Evolutionary conservation across 306 rosid species (phyloP).

Genomic region (Macrotyloma uniflorum): DNA sequence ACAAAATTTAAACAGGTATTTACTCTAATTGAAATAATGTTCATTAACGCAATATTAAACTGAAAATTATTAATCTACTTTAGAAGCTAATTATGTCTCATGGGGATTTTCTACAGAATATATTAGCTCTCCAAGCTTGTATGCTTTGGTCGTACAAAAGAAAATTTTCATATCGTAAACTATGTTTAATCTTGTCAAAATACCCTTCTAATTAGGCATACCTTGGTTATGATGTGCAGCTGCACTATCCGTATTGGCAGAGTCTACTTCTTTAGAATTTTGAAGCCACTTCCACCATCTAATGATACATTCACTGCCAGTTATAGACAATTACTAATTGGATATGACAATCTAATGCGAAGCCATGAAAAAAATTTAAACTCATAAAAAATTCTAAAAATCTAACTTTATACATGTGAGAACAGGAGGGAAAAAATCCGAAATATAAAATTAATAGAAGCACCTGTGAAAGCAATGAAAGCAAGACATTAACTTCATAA

Average conservation of each 20-base stretch:
- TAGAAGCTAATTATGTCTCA: constrained; percentile 2
- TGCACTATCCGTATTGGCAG: constrained; percentile 43
- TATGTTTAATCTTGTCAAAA: neutral
- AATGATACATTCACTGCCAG: constrained; percentile 78
- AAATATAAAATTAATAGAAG: neutral
- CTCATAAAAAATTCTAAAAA: constrained; percentile 9
- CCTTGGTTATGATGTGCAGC: constrained; percentile 24
- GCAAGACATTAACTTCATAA: constrained; percentile 91
- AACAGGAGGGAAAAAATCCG: neutral
- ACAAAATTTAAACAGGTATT: constrained; percentile 11
- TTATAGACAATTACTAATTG: constrained; percentile 27
- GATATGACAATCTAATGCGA: neutral
- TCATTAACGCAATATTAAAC: constrained; percentile 9
- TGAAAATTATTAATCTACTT: neutral
- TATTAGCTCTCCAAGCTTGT: constrained; percentile 29
- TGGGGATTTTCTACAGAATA: neutral
- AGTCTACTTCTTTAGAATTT: constrained; percentile 41
- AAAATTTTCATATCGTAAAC: constrained; percentile 31
- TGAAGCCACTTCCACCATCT: constrained; percentile 88
- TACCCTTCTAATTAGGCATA: constrained; percentile 41
- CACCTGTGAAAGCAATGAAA: constrained; percentile 91
- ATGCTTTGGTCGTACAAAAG: neutral
- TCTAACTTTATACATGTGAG: neutral
- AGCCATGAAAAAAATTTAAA: constrained; percentile 24
- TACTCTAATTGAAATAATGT: neutral